Conservation (phyloP, 1,284 basidiomycete species). For the Vanrija pseudolonga region DNA sequence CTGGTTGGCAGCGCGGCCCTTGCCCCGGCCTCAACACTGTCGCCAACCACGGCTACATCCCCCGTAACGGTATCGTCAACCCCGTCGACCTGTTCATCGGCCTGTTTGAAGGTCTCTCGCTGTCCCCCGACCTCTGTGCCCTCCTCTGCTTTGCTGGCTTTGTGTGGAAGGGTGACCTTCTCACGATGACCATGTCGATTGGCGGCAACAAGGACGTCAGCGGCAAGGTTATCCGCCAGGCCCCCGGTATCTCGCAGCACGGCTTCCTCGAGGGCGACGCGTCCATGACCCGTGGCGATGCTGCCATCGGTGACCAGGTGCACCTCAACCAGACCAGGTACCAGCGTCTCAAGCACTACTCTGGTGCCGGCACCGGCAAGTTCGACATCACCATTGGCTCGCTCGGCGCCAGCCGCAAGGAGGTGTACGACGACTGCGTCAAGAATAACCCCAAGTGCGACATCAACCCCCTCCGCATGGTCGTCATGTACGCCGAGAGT, state of each 20-base stretch:
- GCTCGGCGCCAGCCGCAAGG: not conserved
- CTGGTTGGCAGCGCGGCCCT: slow-evolving; percentile 29
- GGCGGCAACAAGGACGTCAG: slow-evolving; percentile 2
- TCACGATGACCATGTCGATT: slow-evolving; percentile 4
- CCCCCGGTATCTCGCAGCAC: slow-evolving; percentile 5
- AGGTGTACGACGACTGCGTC: not conserved
- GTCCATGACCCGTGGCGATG: slow-evolving; percentile 8
- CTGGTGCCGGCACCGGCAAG: not conserved
- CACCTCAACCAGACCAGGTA: not conserved
- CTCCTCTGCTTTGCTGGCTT: slow-evolving; percentile 2
- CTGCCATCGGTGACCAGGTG: not conserved
- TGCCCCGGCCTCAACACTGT: slow-evolving; percentile 44
- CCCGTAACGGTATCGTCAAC: slow-evolving; percentile 33
- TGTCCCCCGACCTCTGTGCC: slow-evolving; percentile 5
- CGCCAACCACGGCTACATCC: slow-evolving; percentile 35
- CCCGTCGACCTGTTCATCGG: slow-evolving; percentile 19
- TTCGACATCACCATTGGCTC: slow-evolving; percentile 1
- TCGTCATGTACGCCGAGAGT: slow-evolving; percentile 12
- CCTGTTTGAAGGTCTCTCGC: slow-evolving; percentile 4
- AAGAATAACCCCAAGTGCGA: slow-evolving; percentile 8
- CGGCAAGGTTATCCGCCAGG: not conserved
- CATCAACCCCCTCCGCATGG: slow-evolving; percentile 4
- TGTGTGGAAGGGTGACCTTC: slow-evolving; percentile 7
- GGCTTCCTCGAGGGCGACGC: slow-evolving; percentile 11
- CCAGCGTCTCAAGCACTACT: not conserved